phyloP scores from a whole-genome alignment of 2,329 filamentous ascomycete genomes.

The Seiridium cupressi region DNA sequence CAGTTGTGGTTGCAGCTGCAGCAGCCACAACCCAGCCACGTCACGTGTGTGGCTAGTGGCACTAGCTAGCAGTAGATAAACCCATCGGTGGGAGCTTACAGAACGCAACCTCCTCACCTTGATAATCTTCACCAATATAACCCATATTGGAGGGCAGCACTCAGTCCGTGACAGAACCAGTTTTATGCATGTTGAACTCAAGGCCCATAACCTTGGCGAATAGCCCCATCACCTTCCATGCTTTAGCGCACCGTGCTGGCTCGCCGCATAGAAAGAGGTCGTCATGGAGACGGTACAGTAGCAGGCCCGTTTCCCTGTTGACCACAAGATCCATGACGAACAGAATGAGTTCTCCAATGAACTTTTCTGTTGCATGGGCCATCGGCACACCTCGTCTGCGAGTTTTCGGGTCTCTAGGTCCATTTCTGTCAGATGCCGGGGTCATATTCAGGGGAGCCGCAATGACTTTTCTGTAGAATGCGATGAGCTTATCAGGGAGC shows the following conservation, averaged over 20 bases:
- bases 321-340: slow-evolving; percentile 23
- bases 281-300: slow-evolving; percentile 46
- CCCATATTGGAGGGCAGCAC: too few species aligned
- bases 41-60: too few species aligned
- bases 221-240: slow-evolving; percentile 40
- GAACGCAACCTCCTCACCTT: too few species aligned
- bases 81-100: too few species aligned
- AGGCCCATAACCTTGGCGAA: slow-evolving; percentile 41
- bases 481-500: slow-evolving; percentile 37
- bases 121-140: too few species aligned
- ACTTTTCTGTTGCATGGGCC: slow-evolving; percentile 42
- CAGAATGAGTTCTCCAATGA: slow-evolving; percentile 44
- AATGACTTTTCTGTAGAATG: slow-evolving; percentile 43
- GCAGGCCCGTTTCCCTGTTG: slow-evolving; percentile 33
- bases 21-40: too few species aligned
- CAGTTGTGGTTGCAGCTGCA: too few species aligned
- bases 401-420: slow-evolving; percentile 29
- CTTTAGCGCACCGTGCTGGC: slow-evolving; percentile 34
- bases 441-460: slow-evolving; percentile 42
- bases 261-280: slow-evolving; percentile 47
- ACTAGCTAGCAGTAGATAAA: too few species aligned
- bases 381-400: slow-evolving; percentile 43
- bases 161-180: too few species aligned
- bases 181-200: slow-evolving; percentile 38
- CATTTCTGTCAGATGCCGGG: slow-evolving; percentile 26